Evolutionary conservation across 2,329 filamentous ascomycete species (phyloP), one percentile per base, ranked within the genome.

Genomic region (Aspergillus piperis): DNA sequence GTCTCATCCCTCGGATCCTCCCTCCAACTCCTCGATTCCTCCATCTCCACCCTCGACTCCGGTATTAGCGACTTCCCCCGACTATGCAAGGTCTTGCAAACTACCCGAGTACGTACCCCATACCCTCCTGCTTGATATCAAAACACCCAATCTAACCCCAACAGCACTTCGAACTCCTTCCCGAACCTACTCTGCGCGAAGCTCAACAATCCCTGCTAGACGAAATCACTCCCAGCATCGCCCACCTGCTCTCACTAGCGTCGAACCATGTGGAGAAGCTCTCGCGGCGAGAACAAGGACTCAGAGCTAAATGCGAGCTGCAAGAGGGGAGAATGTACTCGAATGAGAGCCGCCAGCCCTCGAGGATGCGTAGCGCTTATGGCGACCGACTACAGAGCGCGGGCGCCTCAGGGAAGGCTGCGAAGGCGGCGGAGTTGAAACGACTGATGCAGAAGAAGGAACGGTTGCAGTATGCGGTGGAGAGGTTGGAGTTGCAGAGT

Each of bases 141-240:
- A 52, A 54, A 54, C 53, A 53, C 27, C 19, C 30, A 36, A 36
- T 36, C 32, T 36, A 36, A 44, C 27, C 49, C 58, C 68, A 36
- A 36, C 1, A 96, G 89, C 93, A 96, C 79, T 97, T 96, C 78
- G 93, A 97, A 75, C 87, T 96, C 44, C 90, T 96, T 68, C 91
- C 92, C 15, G 91, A 96, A 73, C 86, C 90, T 11, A 90, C 90
- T 54, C 86, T 97, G 48, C 88, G 88, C 62, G 85, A 89, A 64
- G 93, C 93, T 32, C 93, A 97, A 77, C 83, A 90, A 66, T 88
- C 91, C 4, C 86, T 97, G 17, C 89, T 92, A 68, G 90, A 91
- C 70, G 92, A 96, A 73, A 95, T 96, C 67, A 88, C 89, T n/a
- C 93, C 93, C 8, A 92, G 92, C 75, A 90, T 96, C 64, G 82